Percentiles rank a stretch among this genome's conserved stretches.
Evolutionary conservation across 805 yeast genomes (phyloP).

Genomic region (Lipomyces starkeyi): DNA sequence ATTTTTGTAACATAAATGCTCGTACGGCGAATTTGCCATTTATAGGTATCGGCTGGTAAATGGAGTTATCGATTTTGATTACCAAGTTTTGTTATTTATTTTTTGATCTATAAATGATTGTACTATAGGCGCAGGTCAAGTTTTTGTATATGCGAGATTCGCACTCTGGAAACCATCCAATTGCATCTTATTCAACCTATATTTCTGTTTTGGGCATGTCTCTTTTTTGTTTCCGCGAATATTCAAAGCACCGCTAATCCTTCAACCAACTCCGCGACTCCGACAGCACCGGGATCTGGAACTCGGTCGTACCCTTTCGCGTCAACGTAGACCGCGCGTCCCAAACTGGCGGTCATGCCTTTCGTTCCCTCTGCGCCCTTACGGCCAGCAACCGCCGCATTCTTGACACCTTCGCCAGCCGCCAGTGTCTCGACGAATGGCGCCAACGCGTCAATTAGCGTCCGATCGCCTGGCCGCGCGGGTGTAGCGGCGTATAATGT

Average conservation of each 20-base stretch:
- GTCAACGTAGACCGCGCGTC: constrained; percentile 89
- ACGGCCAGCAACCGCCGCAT: constrained; percentile 72
- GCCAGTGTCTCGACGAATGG: constrained; percentile 77
- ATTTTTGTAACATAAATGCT: background rate
- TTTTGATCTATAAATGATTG: background rate
- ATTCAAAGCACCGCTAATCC: constrained; percentile 45
- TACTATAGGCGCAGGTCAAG: background rate
- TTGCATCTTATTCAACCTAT: background rate
- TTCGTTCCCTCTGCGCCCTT: constrained; percentile 80
- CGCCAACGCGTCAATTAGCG: constrained; percentile 84
- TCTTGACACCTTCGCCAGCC: constrained; percentile 56
- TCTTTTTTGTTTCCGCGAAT: too few relatives aligned
- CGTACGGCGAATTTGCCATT: background rate
- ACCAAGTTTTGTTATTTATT: background rate
- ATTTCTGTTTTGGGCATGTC: background rate
- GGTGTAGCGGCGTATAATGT: constrained; percentile 84
- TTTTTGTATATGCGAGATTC: background rate
- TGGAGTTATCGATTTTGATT: background rate
- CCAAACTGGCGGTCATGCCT: constrained; percentile 80
- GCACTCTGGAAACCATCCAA: background rate
- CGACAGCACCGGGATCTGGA: constrained; percentile 96
- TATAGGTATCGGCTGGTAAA: background rate
- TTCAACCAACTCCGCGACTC: constrained; percentile 65
- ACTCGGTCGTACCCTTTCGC: constrained; percentile 49
- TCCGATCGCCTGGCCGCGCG: constrained; percentile 88